Percentiles rank a stretch among this genome's conserved stretches.
Conservation (phyloP, 441 rosid species). For the Croton laevigatus region DNA sequence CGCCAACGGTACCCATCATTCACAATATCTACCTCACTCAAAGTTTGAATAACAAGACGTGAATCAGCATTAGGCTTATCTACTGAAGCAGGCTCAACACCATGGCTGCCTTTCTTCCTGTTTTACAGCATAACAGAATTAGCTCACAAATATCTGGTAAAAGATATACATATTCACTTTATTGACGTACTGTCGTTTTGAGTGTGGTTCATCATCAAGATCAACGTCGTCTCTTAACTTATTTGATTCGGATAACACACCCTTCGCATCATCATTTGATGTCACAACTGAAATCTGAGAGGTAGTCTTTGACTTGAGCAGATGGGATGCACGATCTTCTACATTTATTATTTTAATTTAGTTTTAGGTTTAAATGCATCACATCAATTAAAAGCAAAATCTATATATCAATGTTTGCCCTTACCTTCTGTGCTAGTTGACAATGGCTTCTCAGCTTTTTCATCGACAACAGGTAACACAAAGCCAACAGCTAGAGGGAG, state of each 20-base stretch:
- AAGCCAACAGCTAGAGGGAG: slow-evolving; percentile 40
- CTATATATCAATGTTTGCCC: slow-evolving; percentile 10
- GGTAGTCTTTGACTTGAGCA: slow-evolving; percentile 31
- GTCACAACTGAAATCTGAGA: slow-evolving; percentile 37
- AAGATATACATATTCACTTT: not conserved
- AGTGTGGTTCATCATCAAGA: slow-evolving; percentile 43
- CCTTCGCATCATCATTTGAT: slow-evolving; percentile 41
- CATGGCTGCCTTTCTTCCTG: slow-evolving; percentile 60
- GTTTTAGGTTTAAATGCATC: slow-evolving; percentile 22
- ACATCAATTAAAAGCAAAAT: slow-evolving; percentile 12
- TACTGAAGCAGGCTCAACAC: slow-evolving; percentile 34
- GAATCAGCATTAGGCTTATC: slow-evolving; percentile 54
- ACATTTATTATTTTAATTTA: slow-evolving; percentile 46
- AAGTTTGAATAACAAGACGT: slow-evolving; percentile 62
- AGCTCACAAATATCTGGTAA: slow-evolving; percentile 14
- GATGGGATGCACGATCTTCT: slow-evolving; percentile 38
- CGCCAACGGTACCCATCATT: slow-evolving; percentile 99
- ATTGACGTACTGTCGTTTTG: slow-evolving; percentile 62
- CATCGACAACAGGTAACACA: slow-evolving; percentile 46
- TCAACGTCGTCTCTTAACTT: slow-evolving; percentile 43
- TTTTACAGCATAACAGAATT: slow-evolving; percentile 20
- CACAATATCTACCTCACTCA: slow-evolving; percentile 72
- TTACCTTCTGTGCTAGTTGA: slow-evolving; percentile 47
- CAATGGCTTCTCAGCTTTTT: slow-evolving; percentile 39
- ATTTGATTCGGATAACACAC: slow-evolving; percentile 39